phyloP scores from a whole-genome alignment of 2,329 filamentous ascomycete genomes.

The Ascochyta fabae region DNA sequence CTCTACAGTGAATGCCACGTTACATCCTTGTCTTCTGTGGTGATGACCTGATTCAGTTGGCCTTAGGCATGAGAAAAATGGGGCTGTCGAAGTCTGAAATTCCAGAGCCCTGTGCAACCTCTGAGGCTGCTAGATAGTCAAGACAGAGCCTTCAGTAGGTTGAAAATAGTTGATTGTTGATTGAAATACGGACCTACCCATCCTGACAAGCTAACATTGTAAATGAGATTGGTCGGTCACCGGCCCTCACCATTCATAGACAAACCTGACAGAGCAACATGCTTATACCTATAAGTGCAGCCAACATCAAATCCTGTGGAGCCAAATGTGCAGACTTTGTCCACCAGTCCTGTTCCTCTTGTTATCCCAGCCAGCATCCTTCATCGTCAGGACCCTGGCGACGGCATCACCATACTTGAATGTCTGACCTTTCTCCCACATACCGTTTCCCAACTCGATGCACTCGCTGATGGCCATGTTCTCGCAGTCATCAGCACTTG shows the following conservation, averaged over 20 bases:
- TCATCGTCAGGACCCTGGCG: conserved; percentile 40
- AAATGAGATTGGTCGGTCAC: not conserved
- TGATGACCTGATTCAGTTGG: too few species aligned
- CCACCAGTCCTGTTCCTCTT: conserved; percentile 38
- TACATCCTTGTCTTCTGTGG: not conserved
- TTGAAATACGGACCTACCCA: not conserved
- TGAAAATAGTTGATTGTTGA: not conserved
- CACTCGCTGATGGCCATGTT: conserved; percentile 43
- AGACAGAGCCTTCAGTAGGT: not conserved
- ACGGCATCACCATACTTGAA: conserved; percentile 43
- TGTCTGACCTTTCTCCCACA: conserved; percentile 46
- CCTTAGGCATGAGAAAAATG: too few species aligned
- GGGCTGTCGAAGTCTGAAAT: too few species aligned
- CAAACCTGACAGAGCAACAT: not conserved
- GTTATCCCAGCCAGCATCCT: conserved; percentile 42
- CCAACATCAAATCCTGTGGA: conserved; percentile 30
- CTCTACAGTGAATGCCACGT: not conserved
- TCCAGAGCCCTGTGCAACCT: too few species aligned
- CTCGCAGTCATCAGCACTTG: conserved; percentile 28
- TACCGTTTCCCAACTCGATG: conserved; percentile 42
- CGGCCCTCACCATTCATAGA: not conserved
- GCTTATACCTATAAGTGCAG: not conserved
- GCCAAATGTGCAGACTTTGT: conserved; percentile 39
- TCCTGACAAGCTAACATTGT: not conserved
- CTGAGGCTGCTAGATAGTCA: too few species aligned